phyloP scores from a whole-genome alignment of 2,329 filamentous ascomycete genomes.

The Hymenoscyphus albidus region DNA sequence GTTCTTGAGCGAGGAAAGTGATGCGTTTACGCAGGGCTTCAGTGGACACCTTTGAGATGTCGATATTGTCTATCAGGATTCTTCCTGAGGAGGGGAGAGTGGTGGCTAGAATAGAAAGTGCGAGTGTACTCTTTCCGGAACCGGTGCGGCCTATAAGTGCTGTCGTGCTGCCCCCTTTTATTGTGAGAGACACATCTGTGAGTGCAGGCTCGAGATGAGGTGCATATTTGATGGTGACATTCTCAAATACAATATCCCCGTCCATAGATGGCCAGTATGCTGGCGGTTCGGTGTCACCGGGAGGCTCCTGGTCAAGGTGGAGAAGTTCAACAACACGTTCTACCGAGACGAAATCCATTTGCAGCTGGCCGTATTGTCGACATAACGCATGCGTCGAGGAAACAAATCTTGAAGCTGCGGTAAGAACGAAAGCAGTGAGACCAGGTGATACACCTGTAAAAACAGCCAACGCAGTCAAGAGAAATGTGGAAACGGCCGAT shows the following conservation, averaged over 20 bases:
- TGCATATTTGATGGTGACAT: constrained; percentile 76
- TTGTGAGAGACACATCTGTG: constrained; percentile 62
- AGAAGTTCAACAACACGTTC: constrained; percentile 82
- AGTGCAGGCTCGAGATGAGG: constrained; percentile 72
- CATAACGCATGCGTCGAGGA: constrained; percentile 69
- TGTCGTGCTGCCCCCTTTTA: constrained; percentile 74
- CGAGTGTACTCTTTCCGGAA: constrained; percentile 78
- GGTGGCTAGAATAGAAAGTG: constrained; percentile 55
- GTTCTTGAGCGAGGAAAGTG: constrained; percentile 65
- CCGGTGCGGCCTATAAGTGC: constrained; percentile 79
- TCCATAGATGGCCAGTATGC: constrained; percentile 71
- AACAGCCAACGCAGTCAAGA: constrained; percentile 70
- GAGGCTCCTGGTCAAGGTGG: constrained; percentile 70
- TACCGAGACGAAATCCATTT: constrained; percentile 89
- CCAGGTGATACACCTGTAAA: constrained; percentile 72
- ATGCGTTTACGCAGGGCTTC: constrained; percentile 58
- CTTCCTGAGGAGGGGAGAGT: constrained; percentile 50
- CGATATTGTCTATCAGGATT: constrained; percentile 57
- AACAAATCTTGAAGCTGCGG: constrained; percentile 67
- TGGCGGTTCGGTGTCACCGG: constrained; percentile 64
- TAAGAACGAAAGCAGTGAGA: constrained; percentile 77
- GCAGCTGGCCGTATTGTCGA: constrained; percentile 74
- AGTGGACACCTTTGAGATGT: constrained; percentile 55
- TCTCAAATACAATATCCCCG: constrained; percentile 71
- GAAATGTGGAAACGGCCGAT: constrained; percentile 69